These are phyloP conservation scores for Colletotrichum paranaense DNA, from an alignment of 2,329 filamentous ascomycete species.

Conservation along the genomic window DNA sequence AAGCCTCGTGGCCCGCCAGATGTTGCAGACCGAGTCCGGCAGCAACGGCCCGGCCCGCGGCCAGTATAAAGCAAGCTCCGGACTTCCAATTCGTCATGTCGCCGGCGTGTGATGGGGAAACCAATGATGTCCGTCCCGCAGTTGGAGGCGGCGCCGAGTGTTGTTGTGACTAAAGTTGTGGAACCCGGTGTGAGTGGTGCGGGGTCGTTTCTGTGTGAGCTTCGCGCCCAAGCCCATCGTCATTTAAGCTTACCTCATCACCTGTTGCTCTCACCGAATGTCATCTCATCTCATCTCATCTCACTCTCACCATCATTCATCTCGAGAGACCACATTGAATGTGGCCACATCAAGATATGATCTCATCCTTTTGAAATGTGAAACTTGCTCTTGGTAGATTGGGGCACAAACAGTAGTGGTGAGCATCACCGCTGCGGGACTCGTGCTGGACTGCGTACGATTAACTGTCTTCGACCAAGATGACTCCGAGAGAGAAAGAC, in stretches of 20 bases:
- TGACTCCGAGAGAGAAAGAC: background rate
- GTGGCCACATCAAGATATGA: background rate
- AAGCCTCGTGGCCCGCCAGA: slow-evolving; percentile 7
- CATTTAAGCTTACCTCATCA: background rate
- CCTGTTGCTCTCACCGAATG: background rate
- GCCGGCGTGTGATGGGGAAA: slow-evolving; percentile 13
- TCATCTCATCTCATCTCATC: background rate
- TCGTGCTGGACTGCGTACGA: too few relatives aligned
- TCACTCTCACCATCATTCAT: background rate
- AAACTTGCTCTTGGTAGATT: background rate
- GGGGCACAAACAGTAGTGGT: too few relatives aligned
- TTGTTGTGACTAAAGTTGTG: slow-evolving; percentile 30
- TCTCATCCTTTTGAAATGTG: background rate
- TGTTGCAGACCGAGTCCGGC: slow-evolving; percentile 15
- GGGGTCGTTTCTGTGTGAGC: slow-evolving; percentile 1
- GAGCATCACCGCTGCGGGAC: too few relatives aligned
- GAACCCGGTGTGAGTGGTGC: slow-evolving; percentile 5
- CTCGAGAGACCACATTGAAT: too few relatives aligned
- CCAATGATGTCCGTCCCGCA: slow-evolving; percentile 14
- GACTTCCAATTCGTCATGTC: slow-evolving; percentile 24
- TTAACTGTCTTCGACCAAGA: too few relatives aligned
- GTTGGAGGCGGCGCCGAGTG: slow-evolving; percentile 12
- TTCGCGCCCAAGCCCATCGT: background rate
- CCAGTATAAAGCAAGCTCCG: slow-evolving; percentile 21
- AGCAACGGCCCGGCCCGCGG: slow-evolving; percentile 15